These are phyloP conservation scores for Coprinellus aureogranulatus DNA, from an alignment of 768 basidiomycete species.

Conservation along the genomic window DNA sequence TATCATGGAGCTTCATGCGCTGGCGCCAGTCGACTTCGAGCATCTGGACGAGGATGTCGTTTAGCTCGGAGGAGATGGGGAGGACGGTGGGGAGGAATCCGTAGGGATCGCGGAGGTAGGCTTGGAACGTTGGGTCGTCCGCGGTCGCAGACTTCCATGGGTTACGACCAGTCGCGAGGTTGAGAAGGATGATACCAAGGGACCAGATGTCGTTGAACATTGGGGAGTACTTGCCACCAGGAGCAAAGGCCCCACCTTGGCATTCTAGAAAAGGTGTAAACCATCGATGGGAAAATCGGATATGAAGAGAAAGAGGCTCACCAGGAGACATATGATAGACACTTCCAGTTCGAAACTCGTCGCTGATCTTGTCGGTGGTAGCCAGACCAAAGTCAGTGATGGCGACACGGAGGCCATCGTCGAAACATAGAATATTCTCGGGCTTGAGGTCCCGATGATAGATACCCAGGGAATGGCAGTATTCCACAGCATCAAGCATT, in stretches of 20 bases:
- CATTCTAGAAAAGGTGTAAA: conserved; percentile 59
- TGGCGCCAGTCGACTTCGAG: conserved; percentile 56
- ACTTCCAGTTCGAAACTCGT: conserved; percentile 92
- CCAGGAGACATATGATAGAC: conserved; percentile 98
- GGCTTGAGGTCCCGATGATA: conserved; percentile 98
- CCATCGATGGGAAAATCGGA: conserved; percentile 1
- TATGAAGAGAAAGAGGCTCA: conserved; percentile 28
- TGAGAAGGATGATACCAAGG: conserved; percentile 93
- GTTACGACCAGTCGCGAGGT: conserved; percentile 94
- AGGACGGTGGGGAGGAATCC: conserved; percentile 86
- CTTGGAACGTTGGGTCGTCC: conserved; percentile 89
- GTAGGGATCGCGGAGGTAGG: conserved; percentile 77
- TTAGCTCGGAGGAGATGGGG: conserved; percentile 75
- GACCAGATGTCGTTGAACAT: conserved; percentile 96
- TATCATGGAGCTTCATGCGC: conserved; percentile 46
- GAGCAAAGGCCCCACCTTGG: conserved; percentile 78
- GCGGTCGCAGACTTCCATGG: conserved; percentile 95
- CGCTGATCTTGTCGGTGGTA: conserved; percentile 82
- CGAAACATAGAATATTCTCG: conserved; percentile 90
- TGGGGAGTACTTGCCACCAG: conserved; percentile 77
- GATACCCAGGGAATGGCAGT: conserved; percentile 90
- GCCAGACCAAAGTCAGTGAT: conserved; percentile 97
- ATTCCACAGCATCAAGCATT: conserved; percentile 91
- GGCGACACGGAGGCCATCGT: conserved; percentile 76
- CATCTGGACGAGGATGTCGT: conserved; percentile 74